phyloP scores from a whole-genome alignment of 108 stramenopile species.

The Fistulifera pelliculosa region DNA sequence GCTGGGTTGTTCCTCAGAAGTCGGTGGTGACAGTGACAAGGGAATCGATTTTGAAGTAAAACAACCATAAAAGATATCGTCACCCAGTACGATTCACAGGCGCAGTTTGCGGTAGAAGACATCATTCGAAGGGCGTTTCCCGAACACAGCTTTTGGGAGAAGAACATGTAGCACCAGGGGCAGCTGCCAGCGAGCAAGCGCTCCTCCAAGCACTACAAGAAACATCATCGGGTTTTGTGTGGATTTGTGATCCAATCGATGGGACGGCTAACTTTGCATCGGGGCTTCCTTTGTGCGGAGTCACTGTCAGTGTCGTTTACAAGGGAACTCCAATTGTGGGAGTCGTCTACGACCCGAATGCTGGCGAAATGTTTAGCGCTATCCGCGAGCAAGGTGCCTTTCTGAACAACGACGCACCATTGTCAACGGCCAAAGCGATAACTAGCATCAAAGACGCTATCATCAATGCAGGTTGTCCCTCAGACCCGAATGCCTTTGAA shows the following conservation, averaged over 20 bases:
- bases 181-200: slow-evolving; percentile 64
- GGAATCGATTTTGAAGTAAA: background rate
- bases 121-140: slow-evolving; percentile 53
- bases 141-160: slow-evolving; percentile 77
- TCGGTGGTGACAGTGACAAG: background rate
- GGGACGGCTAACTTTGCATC: slow-evolving; percentile 75
- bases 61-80: slow-evolving; percentile 15
- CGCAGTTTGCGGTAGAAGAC: slow-evolving; percentile 26
- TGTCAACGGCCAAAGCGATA: slow-evolving; percentile 14
- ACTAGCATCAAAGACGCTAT: slow-evolving; percentile 38
- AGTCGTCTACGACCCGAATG: slow-evolving; percentile 81
- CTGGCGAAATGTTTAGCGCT: slow-evolving; percentile 75
- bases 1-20: slow-evolving; percentile 1
- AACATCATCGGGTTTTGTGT: slow-evolving; percentile 26
- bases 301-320: slow-evolving; percentile 74
- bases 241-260: slow-evolving; percentile 36
- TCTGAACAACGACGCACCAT: slow-evolving; percentile 39
- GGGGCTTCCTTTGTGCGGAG: slow-evolving; percentile 72
- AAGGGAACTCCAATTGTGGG: slow-evolving; percentile 66
- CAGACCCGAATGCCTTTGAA: slow-evolving; percentile 43
- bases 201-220: slow-evolving; percentile 24
- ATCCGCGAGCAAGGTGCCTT: slow-evolving; percentile 59
- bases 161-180: slow-evolving; percentile 79
- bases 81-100: slow-evolving; percentile 10
- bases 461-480: slow-evolving; percentile 73